These are phyloP conservation scores for Cytidiella melzeri DNA, from an alignment of 768 basidiomycete species.

Conservation along the genomic window DNA sequence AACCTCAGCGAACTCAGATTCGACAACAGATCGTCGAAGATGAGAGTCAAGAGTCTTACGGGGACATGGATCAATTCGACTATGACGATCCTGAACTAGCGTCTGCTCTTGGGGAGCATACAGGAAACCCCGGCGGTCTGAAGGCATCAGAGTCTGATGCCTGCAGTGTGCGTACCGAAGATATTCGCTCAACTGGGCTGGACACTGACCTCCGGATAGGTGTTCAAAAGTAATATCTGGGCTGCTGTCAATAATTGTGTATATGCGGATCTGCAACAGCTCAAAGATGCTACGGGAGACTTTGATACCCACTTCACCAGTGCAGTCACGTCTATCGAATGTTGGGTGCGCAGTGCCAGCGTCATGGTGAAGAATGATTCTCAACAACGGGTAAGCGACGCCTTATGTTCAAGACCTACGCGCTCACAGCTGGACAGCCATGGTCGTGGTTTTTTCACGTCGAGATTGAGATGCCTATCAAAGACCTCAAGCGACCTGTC, in stretches of 20 bases:
- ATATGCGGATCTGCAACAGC: slow-evolving; percentile 39
- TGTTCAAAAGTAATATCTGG: slow-evolving; percentile 41
- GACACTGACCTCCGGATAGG: slow-evolving; percentile 30
- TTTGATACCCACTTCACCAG: slow-evolving; percentile 13
- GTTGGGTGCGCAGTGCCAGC: slow-evolving; percentile 68
- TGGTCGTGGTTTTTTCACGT: slow-evolving; percentile 57
- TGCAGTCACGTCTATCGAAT: slow-evolving; percentile 43
- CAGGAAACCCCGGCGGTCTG: slow-evolving; percentile 15
- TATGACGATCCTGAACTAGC: slow-evolving; percentile 50
- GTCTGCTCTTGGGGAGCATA: slow-evolving; percentile 41
- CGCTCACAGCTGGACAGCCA: slow-evolving; percentile 32
- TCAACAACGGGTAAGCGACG: slow-evolving; percentile 32
- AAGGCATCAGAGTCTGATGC: slow-evolving; percentile 41
- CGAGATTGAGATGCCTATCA: slow-evolving; percentile 49
- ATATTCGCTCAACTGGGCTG: too few species aligned
- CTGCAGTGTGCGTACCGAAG: slow-evolving; percentile 38
- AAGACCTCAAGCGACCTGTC: slow-evolving; percentile 42
- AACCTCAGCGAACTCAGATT: slow-evolving; percentile 27
- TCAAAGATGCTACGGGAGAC: background rate
- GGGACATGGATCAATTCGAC: slow-evolving; percentile 58
- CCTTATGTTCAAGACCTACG: background rate
- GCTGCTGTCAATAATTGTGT: slow-evolving; percentile 53
- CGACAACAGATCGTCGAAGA: slow-evolving; percentile 20
- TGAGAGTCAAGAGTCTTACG: slow-evolving; percentile 70
- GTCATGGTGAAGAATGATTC: slow-evolving; percentile 51